Evolutionary conservation across 192 early-diverging fungal species (phyloP).

Genomic region (Umbelopsis isabellina): DNA sequence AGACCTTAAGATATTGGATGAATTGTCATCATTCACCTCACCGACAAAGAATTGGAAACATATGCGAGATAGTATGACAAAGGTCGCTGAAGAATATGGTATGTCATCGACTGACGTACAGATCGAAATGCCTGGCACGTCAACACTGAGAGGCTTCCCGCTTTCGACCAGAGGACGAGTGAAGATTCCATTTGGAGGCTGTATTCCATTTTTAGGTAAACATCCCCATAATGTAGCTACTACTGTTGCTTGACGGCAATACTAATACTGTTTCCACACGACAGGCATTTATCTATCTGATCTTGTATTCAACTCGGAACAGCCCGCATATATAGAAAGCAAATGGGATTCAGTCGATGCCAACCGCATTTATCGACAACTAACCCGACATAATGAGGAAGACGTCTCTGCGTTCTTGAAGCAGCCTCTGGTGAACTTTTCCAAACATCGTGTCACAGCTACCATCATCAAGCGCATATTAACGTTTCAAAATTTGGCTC

Average conservation of each 20-base stretch:
- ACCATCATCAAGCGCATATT: constrained; percentile 61
- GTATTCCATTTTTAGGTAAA: constrained; percentile 63
- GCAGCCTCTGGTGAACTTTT: constrained; percentile 55
- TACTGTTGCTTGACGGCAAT: background rate
- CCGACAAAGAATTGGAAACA: constrained; percentile 60
- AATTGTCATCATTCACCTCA: constrained; percentile 56
- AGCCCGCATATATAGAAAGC: constrained; percentile 50
- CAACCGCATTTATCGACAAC: constrained; percentile 12
- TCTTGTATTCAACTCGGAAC: constrained; percentile 58
- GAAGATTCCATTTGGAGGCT: constrained; percentile 51
- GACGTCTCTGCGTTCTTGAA: constrained; percentile 26
- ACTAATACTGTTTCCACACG: background rate
- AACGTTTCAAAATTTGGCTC: constrained; percentile 54
- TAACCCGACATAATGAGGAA: background rate
- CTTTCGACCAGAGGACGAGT: constrained; percentile 22
- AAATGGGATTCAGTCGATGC: background rate
- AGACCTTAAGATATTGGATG: constrained; percentile 49
- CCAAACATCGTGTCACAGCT: constrained; percentile 59
- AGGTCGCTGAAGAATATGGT: constrained; percentile 56
- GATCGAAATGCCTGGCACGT: constrained; percentile 30
- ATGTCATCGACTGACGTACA: constrained; percentile 43
- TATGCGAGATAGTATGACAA: constrained; percentile 57
- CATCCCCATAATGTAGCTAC: too few species aligned
- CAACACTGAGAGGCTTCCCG: constrained; percentile 7
- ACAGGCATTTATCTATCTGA: constrained; percentile 58